These are phyloP conservation scores for Pythium scleroteichum DNA, from an alignment of 352 stramenopile species.

Conservation along the genomic window DNA sequence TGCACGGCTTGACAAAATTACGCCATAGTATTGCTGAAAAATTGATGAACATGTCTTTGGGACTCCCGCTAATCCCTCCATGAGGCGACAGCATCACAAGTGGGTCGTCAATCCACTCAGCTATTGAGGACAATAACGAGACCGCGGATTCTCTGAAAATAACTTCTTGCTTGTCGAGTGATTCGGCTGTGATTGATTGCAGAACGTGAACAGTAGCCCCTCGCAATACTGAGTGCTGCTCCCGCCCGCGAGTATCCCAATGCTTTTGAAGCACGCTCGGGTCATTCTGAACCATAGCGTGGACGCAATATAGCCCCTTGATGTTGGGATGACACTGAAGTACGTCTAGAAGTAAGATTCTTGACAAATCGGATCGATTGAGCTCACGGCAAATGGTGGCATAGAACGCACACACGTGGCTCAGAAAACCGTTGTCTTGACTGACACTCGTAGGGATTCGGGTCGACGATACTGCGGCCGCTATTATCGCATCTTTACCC, in stretches of 20 bases:
- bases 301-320: slow-evolving; percentile 41
- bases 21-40: slow-evolving; percentile 14
- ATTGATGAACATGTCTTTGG: slow-evolving; percentile 2
- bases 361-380: slow-evolving; percentile 26
- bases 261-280: slow-evolving; percentile 33
- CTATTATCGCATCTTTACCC: neutral
- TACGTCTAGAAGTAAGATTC: slow-evolving; percentile 51
- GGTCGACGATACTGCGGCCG: neutral
- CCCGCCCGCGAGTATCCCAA: slow-evolving; percentile 35
- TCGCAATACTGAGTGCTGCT: slow-evolving; percentile 30
- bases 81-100: slow-evolving; percentile 10
- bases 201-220: slow-evolving; percentile 35
- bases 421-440: slow-evolving; percentile 44
- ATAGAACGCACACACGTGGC: slow-evolving; percentile 43
- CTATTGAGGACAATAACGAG: slow-evolving; percentile 41
- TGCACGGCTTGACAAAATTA: slow-evolving; percentile 3
- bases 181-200: slow-evolving; percentile 28
- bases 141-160: slow-evolving; percentile 36
- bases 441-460: slow-evolving; percentile 9
- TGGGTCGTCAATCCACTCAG: slow-evolving; percentile 29
- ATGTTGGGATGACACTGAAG: slow-evolving; percentile 42
- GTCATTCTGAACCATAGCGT: slow-evolving; percentile 38
- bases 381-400: slow-evolving; percentile 34
- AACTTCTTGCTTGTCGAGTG: slow-evolving; percentile 33
- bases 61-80: slow-evolving; percentile 3